Evolutionary conservation across 148 eudicot genomes (phyloP).

Genomic region (Fallopia convolvulus): DNA sequence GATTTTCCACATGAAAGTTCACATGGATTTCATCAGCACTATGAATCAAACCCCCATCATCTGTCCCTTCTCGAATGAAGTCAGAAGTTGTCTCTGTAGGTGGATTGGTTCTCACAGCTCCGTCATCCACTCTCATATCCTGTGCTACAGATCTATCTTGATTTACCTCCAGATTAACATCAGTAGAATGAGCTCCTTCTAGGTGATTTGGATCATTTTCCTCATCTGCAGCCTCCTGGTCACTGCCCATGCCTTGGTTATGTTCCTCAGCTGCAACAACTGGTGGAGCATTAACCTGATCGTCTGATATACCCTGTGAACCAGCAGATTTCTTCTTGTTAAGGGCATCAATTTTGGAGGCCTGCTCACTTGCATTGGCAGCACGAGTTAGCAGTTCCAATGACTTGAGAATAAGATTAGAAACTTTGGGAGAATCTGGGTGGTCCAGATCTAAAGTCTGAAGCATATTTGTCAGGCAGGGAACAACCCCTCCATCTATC

Average conservation of each 20-base stretch:
- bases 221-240: conserved; percentile 30
- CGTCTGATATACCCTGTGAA: conserved; percentile 42
- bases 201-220: conserved; percentile 34
- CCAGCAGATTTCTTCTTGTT: conserved; percentile 52
- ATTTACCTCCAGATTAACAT: conserved; percentile 26
- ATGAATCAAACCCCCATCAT: conserved; percentile 53
- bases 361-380: conserved; percentile 78
- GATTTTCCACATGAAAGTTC: conserved; percentile 77
- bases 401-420: conserved; percentile 70
- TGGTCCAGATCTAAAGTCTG: conserved; percentile 88
- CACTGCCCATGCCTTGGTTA: conserved; percentile 28
- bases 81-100: conserved; percentile 51
- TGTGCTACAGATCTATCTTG: conserved; percentile 45
- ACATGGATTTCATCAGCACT: conserved; percentile 48
- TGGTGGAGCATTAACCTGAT: conserved; percentile 27
- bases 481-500: conserved; percentile 93
- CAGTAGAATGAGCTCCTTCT: conserved; percentile 29
- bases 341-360: conserved; percentile 51
- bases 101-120: conserved; percentile 30
- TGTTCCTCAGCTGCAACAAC: conserved; percentile 29
- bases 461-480: conserved; percentile 70
- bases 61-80: conserved; percentile 67
- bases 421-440: conserved; percentile 93
- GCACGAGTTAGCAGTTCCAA: conserved; percentile 85
- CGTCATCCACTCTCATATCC: conserved; percentile 58